Evolutionary conservation across 164 flowering plant genomes (phyloP), one percentile per base, ranked within the genome.

Genomic region (Chimonanthus salicifolius): DNA sequence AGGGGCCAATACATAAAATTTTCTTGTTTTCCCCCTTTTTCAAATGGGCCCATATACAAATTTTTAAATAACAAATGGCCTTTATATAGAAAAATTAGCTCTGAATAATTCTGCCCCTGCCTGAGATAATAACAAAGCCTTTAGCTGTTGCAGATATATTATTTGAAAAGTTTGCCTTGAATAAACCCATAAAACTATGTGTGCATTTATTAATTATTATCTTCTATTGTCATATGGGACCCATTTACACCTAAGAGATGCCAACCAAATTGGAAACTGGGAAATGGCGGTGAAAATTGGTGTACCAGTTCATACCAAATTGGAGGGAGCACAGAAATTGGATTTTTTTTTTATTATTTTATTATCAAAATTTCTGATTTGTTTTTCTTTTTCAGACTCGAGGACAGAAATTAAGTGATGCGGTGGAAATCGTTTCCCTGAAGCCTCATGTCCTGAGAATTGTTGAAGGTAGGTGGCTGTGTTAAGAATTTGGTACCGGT

Each of bases 371-470:
- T 51, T 10, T 18, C 50, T 16, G 20, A 15, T 65, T 33, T 33
- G 33, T 33, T 33, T 33, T 33, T 33, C 33, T 67, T 50, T 66
- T 72, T 18, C 83, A 94, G 99, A 92, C 83, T 13, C 86, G 83
- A 73, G 99, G 99, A 54, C 83, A 76, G 74, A 83, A 83, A 79
- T 79, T 95, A 81, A 86, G 78, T 72, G 99, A 95, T 76, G 82
- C 76, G 68, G 64, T 85, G 1, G 99, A 95, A 64, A 83, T 95
- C 67, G 85, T 77, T 71, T 77, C 86, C 16, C 82, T 92, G 44
- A 95, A 88, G 80, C 98, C 99, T 20, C 89, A 91, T 77, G 62
- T 86, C 77, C 75, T 94, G 72, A 88, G 51, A 69, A 88, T 95
- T 78, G 89, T 89, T 80, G 98, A 95, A 91, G 99, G 99, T 94